These are phyloP conservation scores for Aegilops bicornis DNA, from an alignment of 176 grass and related monocot genomes.

Conservation along the genomic window DNA sequence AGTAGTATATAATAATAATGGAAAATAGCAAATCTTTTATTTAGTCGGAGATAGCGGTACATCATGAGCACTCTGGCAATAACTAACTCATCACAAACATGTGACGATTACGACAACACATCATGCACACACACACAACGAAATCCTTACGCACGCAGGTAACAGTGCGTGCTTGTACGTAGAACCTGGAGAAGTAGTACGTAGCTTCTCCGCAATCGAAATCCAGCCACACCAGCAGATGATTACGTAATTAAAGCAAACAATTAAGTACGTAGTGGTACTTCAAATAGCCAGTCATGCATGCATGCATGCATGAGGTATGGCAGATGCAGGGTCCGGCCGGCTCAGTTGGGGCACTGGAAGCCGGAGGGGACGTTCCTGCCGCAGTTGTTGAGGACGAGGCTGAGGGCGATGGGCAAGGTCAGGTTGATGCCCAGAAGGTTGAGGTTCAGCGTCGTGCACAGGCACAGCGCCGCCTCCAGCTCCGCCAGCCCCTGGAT, in stretches of 20 bases:
- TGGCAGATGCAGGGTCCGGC: neutral
- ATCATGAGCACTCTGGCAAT: neutral
- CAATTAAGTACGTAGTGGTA: neutral
- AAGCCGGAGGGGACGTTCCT: constrained; percentile 56
- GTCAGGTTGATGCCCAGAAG: constrained; percentile 68
- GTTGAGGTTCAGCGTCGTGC: constrained; percentile 60
- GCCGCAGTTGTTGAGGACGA: constrained; percentile 87
- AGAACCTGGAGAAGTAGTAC: neutral
- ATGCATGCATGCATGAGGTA: neutral
- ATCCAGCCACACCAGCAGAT: neutral
- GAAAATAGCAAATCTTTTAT: neutral
- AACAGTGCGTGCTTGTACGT: neutral
- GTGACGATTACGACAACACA: neutral
- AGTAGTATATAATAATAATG: neutral
- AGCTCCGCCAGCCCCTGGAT: constrained; percentile 71
- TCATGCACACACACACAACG: neutral
- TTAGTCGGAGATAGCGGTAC: neutral
- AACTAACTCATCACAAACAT: neutral
- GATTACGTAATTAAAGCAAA: neutral
- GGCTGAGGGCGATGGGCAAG: constrained; percentile 63
- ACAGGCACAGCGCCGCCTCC: constrained; percentile 71
- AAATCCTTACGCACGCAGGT: neutral
- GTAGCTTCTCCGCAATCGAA: neutral
- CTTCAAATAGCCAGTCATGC: neutral
- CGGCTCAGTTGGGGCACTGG: constrained; percentile 48